Evolutionary conservation across 2,329 filamentous ascomycete genomes (phyloP).

Genomic region (Leptodontidium sp.): DNA sequence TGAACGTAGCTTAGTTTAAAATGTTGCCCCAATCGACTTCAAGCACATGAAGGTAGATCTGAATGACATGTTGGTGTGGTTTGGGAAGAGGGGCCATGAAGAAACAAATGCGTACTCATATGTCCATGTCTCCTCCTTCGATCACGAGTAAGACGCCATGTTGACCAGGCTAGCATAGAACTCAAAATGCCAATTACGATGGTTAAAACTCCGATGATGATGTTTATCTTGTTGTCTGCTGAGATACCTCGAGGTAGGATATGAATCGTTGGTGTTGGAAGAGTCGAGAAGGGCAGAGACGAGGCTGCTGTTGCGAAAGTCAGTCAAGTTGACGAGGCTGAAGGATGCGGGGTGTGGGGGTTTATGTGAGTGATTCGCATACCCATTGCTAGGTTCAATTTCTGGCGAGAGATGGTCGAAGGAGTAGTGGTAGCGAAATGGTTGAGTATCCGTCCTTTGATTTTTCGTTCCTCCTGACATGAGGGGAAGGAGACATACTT

Average conservation of each 20-base stretch:
- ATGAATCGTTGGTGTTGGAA: neutral
- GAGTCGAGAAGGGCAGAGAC: neutral
- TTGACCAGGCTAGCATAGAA: constrained; percentile 25
- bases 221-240: constrained; percentile 20
- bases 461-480: too few species aligned
- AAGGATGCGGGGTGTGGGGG: neutral
- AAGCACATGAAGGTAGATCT: too few species aligned
- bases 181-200: constrained; percentile 16
- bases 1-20: neutral
- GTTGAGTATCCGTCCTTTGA: too few species aligned
- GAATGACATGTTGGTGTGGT: too few species aligned
- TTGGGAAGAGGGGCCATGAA: too few species aligned
- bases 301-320: neutral
- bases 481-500: too few species aligned
- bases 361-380: too few species aligned
- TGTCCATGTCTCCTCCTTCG: constrained; percentile 5
- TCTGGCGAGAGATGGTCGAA: too few species aligned
- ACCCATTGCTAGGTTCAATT: too few species aligned
- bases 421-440: too few species aligned
- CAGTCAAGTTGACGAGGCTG: neutral
- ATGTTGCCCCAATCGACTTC: too few species aligned
- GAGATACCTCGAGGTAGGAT: neutral
- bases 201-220: constrained; percentile 24
- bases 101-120: neutral
- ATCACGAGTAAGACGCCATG: constrained; percentile 21